phyloP scores from a whole-genome alignment of 257 asterid genomes.

The Osmanthus fragrans region DNA sequence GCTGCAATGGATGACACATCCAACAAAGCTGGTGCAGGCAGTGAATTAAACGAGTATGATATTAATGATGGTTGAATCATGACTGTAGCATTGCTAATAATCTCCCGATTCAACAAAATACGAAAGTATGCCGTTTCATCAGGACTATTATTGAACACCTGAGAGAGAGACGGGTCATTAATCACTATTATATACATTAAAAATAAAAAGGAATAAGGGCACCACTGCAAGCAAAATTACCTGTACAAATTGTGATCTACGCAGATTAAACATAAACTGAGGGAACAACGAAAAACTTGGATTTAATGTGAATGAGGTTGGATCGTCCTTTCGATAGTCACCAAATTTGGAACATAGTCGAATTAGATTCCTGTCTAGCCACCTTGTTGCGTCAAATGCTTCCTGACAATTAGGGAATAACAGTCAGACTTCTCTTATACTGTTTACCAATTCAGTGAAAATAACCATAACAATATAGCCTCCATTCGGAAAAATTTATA shows the following conservation, averaged over 20 bases:
- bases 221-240: conserved; percentile 34
- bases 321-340: conserved; percentile 95
- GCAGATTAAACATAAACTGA: conserved; percentile 93
- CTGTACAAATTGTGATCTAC: conserved; percentile 97
- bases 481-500: no score
- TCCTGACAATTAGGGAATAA: conserved; percentile 55
- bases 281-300: conserved; percentile 86
- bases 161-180: conserved; percentile 7
- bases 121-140: conserved; percentile 99
- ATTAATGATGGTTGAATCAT: conserved; percentile 96
- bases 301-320: conserved; percentile 80
- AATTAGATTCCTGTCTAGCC: conserved; percentile 94
- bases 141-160: conserved; percentile 98
- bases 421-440: conserved; percentile 6
- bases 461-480: neutral
- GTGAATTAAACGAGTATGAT: conserved; percentile 79
- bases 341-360: conserved; percentile 96
- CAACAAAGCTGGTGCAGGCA: conserved; percentile 88
- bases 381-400: conserved; percentile 89
- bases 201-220: conserved; percentile 10
- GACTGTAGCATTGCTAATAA: conserved; percentile 85
- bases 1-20: conserved; percentile 91
- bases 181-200: neutral
- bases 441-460: neutral
- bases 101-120: conserved; percentile 86